Percentiles rank a stretch among this genome's conserved stretches.
phyloP scores from a whole-genome alignment of 2,329 filamentous ascomycete genomes.

The Epichloe sibirici region DNA sequence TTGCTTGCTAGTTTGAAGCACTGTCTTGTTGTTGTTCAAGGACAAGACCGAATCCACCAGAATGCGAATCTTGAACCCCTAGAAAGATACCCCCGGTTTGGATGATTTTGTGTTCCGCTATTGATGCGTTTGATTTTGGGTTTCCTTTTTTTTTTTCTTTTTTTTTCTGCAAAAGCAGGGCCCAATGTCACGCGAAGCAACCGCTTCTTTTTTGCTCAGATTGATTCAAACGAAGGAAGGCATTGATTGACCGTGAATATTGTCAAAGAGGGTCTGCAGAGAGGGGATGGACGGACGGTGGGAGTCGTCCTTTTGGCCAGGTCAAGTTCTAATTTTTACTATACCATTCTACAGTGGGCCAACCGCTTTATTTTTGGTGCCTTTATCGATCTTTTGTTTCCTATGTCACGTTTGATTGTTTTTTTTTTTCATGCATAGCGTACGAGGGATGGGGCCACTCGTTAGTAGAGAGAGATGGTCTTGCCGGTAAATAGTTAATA shows the following conservation, averaged over 20 bases:
- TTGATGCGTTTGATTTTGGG: conserved; percentile 3
- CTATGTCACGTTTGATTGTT: conserved; percentile 4
- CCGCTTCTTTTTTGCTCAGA: background rate
- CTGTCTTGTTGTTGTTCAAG: background rate
- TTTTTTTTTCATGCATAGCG: conserved; percentile 10
- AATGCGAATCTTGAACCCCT: conserved; percentile 18
- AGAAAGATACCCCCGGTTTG: conserved; percentile 29
- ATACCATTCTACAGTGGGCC: conserved; percentile 1
- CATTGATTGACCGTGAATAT: background rate
- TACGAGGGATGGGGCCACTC: conserved; percentile 2
- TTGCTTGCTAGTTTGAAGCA: background rate
- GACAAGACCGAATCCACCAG: conserved; percentile 9
- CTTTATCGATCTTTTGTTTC: background rate
- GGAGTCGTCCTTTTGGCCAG: background rate
- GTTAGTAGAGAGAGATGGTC: conserved; percentile 1
- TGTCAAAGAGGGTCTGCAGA: background rate
- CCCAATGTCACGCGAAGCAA: background rate
- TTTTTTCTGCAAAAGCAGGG: background rate
- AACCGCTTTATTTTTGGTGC: conserved; percentile 1
- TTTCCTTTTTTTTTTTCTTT: conserved; percentile 3
- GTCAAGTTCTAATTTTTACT: background rate
- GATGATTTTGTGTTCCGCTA: conserved; percentile 9
- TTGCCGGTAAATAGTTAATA: conserved; percentile 11
- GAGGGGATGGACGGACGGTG: background rate
- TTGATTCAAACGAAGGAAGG: background rate